Evolutionary conservation across 495 filamentous ascomycete genomes (phyloP), one percentile per base, ranked within the genome.

Genomic region (Xylaria palmicola): DNA sequence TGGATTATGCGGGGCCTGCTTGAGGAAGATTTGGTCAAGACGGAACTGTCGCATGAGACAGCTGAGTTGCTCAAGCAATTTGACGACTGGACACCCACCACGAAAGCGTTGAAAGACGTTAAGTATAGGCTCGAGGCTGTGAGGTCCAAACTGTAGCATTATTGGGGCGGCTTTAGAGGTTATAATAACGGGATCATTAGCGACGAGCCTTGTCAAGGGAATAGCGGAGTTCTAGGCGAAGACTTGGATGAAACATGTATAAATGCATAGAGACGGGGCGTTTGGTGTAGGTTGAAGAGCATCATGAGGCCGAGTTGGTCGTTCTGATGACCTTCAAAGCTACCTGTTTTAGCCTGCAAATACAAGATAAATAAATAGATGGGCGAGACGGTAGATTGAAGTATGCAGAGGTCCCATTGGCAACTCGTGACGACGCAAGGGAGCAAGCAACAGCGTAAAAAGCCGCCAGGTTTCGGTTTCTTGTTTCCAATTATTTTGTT

Each of bases 111-210:
- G 56, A 96, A 91, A 74, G 94, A 98, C 78, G 94, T 98, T 34
- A 96, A 94, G 71, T 98, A 95, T 72, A 83, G 94, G 64, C 77
- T 98, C 40, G 94, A 98, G 79, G 93, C 89, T 7, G 93, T 98
- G 45, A 80, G 90, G 64, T 92, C 89, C 6, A 95, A 91, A 73
- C 76, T 94, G 30, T 97, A 68, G 39, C 36, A 50, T 57, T 40
- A 6, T 55, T 30, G 15, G 26, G 45, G 55, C 22, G 49, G 39
- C 22, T 15, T 22, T 44, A 36, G 15, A 43, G 6, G 4, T 30
- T 30, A 26, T 8, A n/a, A 22, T 43, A 32, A 8, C 20, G 43
- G n/a, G 19, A 29, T 55, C 7, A 13, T 24, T 52, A 36, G 59
- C 10, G 22, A 40, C 15, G 27, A 26, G 40, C 27, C 12, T 55